These are phyloP conservation scores for Globisporangium radiosum DNA, from an alignment of 352 stramenopile genomes.

Conservation along the genomic window DNA sequence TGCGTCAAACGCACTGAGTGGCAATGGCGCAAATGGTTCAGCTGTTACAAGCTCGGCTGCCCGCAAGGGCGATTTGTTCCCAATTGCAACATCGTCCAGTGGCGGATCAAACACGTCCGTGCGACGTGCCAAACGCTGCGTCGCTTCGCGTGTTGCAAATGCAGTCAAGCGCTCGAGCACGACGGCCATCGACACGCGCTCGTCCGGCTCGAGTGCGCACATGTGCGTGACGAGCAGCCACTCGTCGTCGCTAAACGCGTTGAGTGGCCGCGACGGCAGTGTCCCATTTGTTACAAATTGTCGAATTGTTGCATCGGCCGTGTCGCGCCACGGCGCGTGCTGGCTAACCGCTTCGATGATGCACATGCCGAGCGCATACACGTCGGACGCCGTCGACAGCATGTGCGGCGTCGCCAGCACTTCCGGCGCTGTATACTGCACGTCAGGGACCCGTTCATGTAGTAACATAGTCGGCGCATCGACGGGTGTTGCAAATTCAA, in stretches of 20 bases:
- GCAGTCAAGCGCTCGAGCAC: background rate
- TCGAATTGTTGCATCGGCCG: too few species aligned
- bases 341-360: conserved; percentile 28
- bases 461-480: background rate
- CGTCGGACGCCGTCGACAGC: conserved; percentile 4
- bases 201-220: conserved; percentile 9
- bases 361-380: conserved; percentile 38
- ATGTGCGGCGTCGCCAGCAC: too few species aligned
- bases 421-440: conserved; percentile 17
- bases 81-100: background rate
- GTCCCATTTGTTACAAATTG: too few species aligned
- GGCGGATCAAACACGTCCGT: too few species aligned
- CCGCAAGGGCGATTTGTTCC: background rate
- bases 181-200: background rate
- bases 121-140: background rate
- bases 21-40: background rate
- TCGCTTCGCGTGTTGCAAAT: background rate
- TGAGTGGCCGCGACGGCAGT: background rate
- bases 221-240: conserved; percentile 16
- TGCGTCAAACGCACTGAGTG: background rate
- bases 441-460: conserved; percentile 1
- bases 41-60: background rate
- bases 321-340: too few species aligned
- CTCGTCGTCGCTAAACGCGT: conserved; percentile 12
- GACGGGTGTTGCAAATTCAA: background rate